A percentile compares a stretch with the other conserved stretches of the same genome.
Conservation (phyloP, 306 rosid species). For the Rosa multiflora region DNA sequence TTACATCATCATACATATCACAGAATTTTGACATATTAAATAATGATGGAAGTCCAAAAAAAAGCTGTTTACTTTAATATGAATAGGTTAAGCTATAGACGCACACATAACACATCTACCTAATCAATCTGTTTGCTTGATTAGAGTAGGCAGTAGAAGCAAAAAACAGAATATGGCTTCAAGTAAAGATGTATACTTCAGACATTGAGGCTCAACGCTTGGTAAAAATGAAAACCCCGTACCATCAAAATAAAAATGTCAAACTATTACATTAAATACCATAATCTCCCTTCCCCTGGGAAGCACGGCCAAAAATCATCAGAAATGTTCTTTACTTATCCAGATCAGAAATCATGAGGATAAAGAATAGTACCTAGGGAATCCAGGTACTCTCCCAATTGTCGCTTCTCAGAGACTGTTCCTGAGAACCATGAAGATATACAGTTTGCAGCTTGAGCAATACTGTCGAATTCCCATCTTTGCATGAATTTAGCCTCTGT, state of each 20-base stretch:
- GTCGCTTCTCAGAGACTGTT: conserved; percentile 52
- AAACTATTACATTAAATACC: background rate
- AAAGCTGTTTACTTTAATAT: background rate
- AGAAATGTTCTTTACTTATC: background rate
- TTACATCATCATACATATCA: background rate
- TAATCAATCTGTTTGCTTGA: background rate
- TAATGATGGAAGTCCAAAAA: background rate
- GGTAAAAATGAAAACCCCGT: background rate
- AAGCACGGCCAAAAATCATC: background rate
- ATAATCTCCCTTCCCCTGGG: background rate
- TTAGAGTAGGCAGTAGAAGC: background rate
- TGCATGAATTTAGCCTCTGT: conserved; percentile 74
- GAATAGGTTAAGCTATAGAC: background rate
- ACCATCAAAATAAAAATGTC: background rate
- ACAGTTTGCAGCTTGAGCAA: conserved; percentile 75
- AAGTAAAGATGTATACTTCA: background rate
- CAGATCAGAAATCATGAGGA: background rate
- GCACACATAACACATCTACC: background rate
- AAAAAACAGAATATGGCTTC: background rate
- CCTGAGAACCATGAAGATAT: conserved; percentile 88
- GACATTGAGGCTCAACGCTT: background rate
- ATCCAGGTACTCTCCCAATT: conserved; percentile 66
- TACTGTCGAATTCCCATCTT: conserved; percentile 97
- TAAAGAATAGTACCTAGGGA: conserved; percentile 49
- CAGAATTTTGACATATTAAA: background rate